These are phyloP conservation scores for Pseudoturritis turrita DNA, from an alignment of 345 rosid genomes.

Conservation along the genomic window DNA sequence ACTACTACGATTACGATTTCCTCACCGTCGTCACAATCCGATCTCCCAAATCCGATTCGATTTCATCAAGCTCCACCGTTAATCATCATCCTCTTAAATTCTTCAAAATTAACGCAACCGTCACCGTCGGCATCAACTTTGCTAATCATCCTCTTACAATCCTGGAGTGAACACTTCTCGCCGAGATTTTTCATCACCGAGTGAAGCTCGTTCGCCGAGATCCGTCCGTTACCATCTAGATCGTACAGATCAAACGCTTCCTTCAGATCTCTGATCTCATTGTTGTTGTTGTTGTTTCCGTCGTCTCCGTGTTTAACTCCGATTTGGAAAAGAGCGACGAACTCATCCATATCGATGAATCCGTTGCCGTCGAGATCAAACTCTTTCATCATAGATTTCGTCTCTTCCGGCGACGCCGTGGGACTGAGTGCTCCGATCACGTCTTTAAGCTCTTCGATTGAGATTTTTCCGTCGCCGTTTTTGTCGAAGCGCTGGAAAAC, in stretches of 20 bases:
- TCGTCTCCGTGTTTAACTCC: not conserved
- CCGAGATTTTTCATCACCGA: constrained; percentile 67
- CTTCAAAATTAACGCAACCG: constrained; percentile 78
- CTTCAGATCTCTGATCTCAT: constrained; percentile 42
- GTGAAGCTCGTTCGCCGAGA: constrained; percentile 64
- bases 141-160: constrained; percentile 69
- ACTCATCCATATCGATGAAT: constrained; percentile 66
- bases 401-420: constrained; percentile 42
- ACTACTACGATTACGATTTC: too few species aligned
- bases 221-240: constrained; percentile 65
- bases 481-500: constrained; percentile 70
- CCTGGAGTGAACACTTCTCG: constrained; percentile 52
- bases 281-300: too few species aligned
- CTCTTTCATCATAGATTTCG: constrained; percentile 53
- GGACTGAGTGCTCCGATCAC: constrained; percentile 52
- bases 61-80: not conserved
- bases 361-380: constrained; percentile 84
- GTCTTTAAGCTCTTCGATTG: constrained; percentile 51
- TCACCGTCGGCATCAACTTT: constrained; percentile 85
- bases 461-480: constrained; percentile 86
- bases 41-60: too few species aligned
- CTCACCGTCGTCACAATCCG: too few species aligned
- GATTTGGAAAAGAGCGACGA: constrained; percentile 30
- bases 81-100: constrained; percentile 86
- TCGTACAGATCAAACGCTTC: constrained; percentile 83